These are phyloP conservation scores for Phytopythium helicoides DNA, from an alignment of 352 stramenopile genomes.

Conservation along the genomic window DNA sequence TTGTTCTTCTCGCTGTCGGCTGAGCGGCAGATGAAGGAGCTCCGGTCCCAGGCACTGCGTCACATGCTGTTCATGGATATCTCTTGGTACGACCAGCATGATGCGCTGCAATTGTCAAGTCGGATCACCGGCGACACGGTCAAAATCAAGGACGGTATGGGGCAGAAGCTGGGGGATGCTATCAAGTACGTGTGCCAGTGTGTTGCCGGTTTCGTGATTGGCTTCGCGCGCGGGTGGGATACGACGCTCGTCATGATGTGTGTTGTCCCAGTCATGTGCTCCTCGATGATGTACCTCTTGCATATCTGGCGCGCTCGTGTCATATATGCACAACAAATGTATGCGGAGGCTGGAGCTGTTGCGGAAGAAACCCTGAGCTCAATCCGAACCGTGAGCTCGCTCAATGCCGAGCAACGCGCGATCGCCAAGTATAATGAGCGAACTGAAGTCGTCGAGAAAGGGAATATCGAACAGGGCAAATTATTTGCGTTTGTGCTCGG, in stretches of 20 bases:
- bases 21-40: no score
- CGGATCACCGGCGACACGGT: constrained; percentile 38
- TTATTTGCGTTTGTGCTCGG: constrained; percentile 25
- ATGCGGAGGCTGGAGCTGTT: constrained; percentile 38
- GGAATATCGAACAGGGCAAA: constrained; percentile 38
- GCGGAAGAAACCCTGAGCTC: constrained; percentile 43
- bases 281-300: constrained; percentile 30
- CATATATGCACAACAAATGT: constrained; percentile 25
- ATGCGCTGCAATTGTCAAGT: constrained; percentile 35
- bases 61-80: constrained; percentile 50
- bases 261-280: constrained; percentile 31
- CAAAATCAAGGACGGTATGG: constrained; percentile 53
- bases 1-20: constrained; percentile 27
- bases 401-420: constrained; percentile 33
- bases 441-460: no score
- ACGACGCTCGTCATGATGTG: constrained; percentile 39
- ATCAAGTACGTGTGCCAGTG: constrained; percentile 34
- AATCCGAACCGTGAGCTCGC: constrained; percentile 39
- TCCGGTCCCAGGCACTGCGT: constrained; percentile 37
- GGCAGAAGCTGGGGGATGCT: constrained; percentile 36
- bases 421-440: constrained; percentile 32
- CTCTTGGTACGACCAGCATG: constrained; percentile 37
- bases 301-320: constrained; percentile 6
- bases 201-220: constrained; percentile 34
- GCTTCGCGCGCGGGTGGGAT: constrained; percentile 37